These are phyloP conservation scores for Mortierella sp. DNA, from an alignment of 371 early-diverging fungal genomes.

Conservation along the genomic window DNA sequence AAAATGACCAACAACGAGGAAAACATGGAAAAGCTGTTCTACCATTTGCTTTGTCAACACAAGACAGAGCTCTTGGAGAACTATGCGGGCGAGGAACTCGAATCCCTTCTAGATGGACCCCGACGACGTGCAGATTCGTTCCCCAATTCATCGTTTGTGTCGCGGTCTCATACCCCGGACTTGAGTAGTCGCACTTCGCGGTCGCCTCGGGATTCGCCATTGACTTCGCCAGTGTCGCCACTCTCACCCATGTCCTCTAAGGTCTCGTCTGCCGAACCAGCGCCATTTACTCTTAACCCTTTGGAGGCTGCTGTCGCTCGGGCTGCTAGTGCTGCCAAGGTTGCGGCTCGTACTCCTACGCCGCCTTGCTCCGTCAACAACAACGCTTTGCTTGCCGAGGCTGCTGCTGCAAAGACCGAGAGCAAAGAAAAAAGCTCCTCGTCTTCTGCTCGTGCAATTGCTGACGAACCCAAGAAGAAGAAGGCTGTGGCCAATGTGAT, in stretches of 20 bases:
- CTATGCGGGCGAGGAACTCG: constrained; percentile 39
- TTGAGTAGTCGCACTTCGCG: constrained; percentile 23
- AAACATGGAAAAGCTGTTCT: constrained; percentile 72
- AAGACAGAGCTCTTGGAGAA: constrained; percentile 68
- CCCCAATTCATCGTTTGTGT: constrained; percentile 40
- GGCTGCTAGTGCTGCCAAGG: constrained; percentile 30
- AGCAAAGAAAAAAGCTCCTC: not conserved
- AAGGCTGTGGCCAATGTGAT: not conserved
- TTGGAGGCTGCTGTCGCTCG: constrained; percentile 37
- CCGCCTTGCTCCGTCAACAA: not conserved
- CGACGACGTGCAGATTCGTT: constrained; percentile 59
- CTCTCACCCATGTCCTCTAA: constrained; percentile 20
- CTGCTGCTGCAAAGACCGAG: not conserved
- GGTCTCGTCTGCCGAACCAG: constrained; percentile 28
- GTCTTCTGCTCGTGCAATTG: not conserved
- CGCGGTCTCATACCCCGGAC: constrained; percentile 44
- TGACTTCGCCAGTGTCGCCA: constrained; percentile 34
- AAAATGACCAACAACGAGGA: constrained; percentile 55
- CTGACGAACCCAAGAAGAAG: not conserved
- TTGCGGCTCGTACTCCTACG: constrained; percentile 23
- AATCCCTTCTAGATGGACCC: constrained; percentile 44
- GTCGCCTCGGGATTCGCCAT: constrained; percentile 22
- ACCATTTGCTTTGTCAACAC: constrained; percentile 66
- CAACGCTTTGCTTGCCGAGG: not conserved
- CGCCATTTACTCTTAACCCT: constrained; percentile 32